phyloP scores from a whole-genome alignment of 176 grass and related monocot genomes.

The Typha latifolia region DNA sequence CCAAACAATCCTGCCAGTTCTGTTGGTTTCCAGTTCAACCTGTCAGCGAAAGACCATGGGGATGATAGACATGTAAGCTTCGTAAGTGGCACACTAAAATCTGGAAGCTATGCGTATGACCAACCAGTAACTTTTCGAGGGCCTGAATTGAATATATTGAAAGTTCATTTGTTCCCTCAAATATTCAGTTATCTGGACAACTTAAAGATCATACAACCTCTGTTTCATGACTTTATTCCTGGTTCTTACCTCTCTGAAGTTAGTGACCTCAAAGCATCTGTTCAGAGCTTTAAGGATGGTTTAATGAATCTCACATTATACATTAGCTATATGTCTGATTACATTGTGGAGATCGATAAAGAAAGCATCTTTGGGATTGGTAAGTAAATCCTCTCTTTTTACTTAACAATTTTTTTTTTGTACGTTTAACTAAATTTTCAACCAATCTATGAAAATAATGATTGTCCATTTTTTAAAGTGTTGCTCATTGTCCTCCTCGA shows the following conservation, averaged over 20 bases:
- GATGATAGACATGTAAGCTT: conserved; percentile 49
- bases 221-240: conserved; percentile 71
- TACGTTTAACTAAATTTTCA: conserved; percentile 1
- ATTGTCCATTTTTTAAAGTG: too few species aligned
- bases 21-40: conserved; percentile 78
- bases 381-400: conserved; percentile 33
- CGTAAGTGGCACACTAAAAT: conserved; percentile 60
- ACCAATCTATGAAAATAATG: neutral
- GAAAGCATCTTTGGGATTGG: conserved; percentile 66
- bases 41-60: conserved; percentile 52
- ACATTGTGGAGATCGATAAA: conserved; percentile 74
- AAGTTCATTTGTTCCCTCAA: conserved; percentile 86
- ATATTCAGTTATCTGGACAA: conserved; percentile 47
- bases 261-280: conserved; percentile 55
- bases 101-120: conserved; percentile 42
- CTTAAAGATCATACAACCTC: conserved; percentile 73
- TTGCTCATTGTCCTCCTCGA: too few species aligned
- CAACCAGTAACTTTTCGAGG: conserved; percentile 81
- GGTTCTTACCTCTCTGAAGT: conserved; percentile 67
- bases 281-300: conserved; percentile 56
- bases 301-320: conserved; percentile 76
- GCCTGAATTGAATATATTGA: conserved; percentile 64
- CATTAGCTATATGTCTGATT: conserved; percentile 80
- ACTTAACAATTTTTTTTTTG: neutral
- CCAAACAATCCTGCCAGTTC: conserved; percentile 44